Conservation (phyloP, 768 basidiomycete species). For the Naganishia onofrii region DNA sequence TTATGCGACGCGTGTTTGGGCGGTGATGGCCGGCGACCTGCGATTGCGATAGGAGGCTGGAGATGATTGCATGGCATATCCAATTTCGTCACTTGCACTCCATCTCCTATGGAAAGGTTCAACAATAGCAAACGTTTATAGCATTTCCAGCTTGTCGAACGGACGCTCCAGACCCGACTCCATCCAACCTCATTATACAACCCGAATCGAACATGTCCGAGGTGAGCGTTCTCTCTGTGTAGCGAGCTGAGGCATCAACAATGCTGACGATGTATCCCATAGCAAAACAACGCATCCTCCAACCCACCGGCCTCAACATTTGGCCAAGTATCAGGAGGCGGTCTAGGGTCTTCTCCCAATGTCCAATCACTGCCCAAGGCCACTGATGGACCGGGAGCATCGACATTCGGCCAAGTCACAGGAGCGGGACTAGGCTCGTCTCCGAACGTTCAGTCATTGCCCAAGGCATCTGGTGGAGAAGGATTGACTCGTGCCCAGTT, state of each 20-base stretch:
- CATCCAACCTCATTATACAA: too few species aligned
- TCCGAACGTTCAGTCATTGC: constrained; percentile 33
- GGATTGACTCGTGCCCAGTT: constrained; percentile 38
- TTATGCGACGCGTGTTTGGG: constrained; percentile 5
- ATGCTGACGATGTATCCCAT: neutral
- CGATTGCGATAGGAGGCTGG: constrained; percentile 19
- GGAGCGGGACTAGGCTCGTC: constrained; percentile 37
- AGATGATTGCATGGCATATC: neutral
- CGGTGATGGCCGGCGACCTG: neutral
- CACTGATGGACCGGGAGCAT: constrained; percentile 19
- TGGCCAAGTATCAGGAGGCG: constrained; percentile 32
- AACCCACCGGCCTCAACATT: neutral
- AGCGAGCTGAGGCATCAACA: too few species aligned
- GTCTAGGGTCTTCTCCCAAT: constrained; percentile 35
- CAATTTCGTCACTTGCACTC: too few species aligned
- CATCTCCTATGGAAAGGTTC: neutral
- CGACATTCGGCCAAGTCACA: constrained; percentile 25
- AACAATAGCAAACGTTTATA: too few species aligned
- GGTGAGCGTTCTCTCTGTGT: neutral
- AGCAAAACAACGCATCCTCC: neutral
- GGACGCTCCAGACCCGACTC: too few species aligned
- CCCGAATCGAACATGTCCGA: constrained; percentile 2
- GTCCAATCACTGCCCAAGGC: constrained; percentile 34
- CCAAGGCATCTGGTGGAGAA: constrained; percentile 32
- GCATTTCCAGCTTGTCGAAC: too few species aligned